phyloP scores from a whole-genome alignment of 352 stramenopile genomes.

The Aphanomyces astaci region DNA sequence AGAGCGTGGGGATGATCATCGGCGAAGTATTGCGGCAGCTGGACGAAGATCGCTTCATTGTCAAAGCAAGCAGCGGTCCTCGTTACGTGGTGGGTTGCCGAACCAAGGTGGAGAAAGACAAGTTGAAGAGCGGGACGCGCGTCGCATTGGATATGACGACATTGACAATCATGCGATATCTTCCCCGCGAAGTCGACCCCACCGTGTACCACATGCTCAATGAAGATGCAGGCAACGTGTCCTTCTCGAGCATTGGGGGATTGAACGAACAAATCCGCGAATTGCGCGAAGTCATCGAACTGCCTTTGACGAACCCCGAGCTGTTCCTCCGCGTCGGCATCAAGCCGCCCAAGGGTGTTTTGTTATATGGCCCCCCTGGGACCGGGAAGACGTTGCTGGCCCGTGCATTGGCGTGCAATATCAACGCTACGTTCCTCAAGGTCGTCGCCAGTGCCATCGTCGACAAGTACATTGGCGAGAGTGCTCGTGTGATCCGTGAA shows the following conservation, averaged over 20 bases:
- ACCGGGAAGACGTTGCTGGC: constrained; percentile 99
- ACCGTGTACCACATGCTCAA: constrained; percentile 99
- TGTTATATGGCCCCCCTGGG: constrained; percentile 97
- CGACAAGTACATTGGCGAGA: constrained; percentile 99
- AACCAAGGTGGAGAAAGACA: constrained; percentile 90
- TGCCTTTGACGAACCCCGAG: constrained; percentile 99
- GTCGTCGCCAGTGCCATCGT: constrained; percentile 99
- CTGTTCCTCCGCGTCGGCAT: constrained; percentile 98
- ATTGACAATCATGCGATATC: constrained; percentile 98
- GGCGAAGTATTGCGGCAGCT: constrained; percentile 97
- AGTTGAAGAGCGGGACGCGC: constrained; percentile 95
- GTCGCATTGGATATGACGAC: constrained; percentile 99
- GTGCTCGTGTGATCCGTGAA: constrained; percentile 97
- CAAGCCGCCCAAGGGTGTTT: constrained; percentile 96
- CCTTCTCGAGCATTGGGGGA: constrained; percentile 96
- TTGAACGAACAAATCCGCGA: constrained; percentile 99
- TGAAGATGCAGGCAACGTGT: constrained; percentile 94
- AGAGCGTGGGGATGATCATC: constrained; percentile 98
- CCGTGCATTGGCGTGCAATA: constrained; percentile 97
- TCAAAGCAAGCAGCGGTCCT: constrained; percentile 97
- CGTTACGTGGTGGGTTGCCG: constrained; percentile 98
- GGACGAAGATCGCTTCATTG: constrained; percentile 98
- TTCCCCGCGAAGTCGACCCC: constrained; percentile 98
- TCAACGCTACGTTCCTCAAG: constrained; percentile 99
- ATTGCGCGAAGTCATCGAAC: constrained; percentile 94